These are phyloP conservation scores for Mucor circinelloides DNA, from an alignment of 371 early-diverging fungal genomes.

Conservation along the genomic window DNA sequence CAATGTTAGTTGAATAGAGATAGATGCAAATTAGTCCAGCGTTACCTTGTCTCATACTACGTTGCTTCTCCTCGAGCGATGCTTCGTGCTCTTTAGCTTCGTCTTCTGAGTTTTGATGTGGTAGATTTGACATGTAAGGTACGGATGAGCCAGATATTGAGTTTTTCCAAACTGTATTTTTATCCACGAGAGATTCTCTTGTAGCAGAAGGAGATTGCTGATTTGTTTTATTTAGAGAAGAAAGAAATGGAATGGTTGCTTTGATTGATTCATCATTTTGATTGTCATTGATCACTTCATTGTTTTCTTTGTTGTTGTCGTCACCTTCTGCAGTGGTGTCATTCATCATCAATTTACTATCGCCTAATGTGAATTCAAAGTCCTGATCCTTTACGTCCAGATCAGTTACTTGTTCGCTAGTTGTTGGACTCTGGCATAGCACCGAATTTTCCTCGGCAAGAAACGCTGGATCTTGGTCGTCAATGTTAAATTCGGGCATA, in stretches of 20 bases:
- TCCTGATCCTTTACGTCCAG: background rate
- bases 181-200: constrained; percentile 11
- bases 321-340: constrained; percentile 8
- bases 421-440: background rate
- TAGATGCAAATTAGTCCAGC: background rate
- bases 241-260: background rate
- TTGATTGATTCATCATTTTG: constrained; percentile 7
- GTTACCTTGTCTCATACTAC: background rate
- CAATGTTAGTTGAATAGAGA: background rate
- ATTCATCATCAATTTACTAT: constrained; percentile 11
- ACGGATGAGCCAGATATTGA: constrained; percentile 14
- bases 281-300: constrained; percentile 1
- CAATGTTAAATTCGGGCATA: background rate
- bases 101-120: background rate
- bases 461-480: background rate
- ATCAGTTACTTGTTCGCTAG: background rate
- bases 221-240: background rate
- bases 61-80: background rate
- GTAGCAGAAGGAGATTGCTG: background rate
- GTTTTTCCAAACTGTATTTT: constrained; percentile 11
- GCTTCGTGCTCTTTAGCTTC: background rate
- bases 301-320: background rate
- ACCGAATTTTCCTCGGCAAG: background rate
- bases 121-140: constrained; percentile 10
- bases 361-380: constrained; percentile 2